These are phyloP conservation scores for Phytopythium cucurbitacearum DNA, from an alignment of 352 stramenopile species.

Conservation along the genomic window DNA sequence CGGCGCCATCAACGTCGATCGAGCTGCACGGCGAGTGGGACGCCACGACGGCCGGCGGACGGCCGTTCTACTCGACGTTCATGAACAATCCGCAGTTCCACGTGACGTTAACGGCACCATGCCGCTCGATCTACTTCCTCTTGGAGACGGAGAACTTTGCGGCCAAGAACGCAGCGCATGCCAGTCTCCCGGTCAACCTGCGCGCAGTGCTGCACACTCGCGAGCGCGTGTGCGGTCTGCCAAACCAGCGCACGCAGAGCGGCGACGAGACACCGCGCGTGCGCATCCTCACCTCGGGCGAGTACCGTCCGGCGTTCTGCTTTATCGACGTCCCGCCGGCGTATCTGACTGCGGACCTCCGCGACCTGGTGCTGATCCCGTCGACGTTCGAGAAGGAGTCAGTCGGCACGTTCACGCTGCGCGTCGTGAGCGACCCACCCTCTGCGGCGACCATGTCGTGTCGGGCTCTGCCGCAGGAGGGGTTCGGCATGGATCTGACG, in stretches of 20 bases:
- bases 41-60: slow-evolving; percentile 37
- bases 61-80: slow-evolving; percentile 70
- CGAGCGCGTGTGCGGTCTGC: slow-evolving; percentile 45
- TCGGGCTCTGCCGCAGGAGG: slow-evolving; percentile 43
- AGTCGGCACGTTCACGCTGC: slow-evolving; percentile 43
- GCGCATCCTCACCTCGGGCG: slow-evolving; percentile 55
- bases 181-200: slow-evolving; percentile 58
- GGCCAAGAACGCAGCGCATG: slow-evolving; percentile 16
- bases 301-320: slow-evolving; percentile 80
- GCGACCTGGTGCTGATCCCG: slow-evolving; percentile 64
- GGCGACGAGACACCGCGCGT: slow-evolving; percentile 9
- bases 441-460: slow-evolving; percentile 21
- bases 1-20: slow-evolving; percentile 25
- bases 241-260: slow-evolving; percentile 9
- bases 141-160: slow-evolving; percentile 48
- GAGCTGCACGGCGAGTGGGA: slow-evolving; percentile 49
- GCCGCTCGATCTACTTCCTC: slow-evolving; percentile 50
- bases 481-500: slow-evolving; percentile 42
- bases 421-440: slow-evolving; percentile 53
- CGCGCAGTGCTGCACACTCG: slow-evolving; percentile 43
- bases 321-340: slow-evolving; percentile 45
- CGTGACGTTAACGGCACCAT: slow-evolving; percentile 26
- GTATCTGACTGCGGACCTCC: slow-evolving; percentile 14
- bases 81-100: slow-evolving; percentile 83
- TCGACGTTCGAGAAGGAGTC: slow-evolving; percentile 61